These are phyloP conservation scores for Naganishia sp. DNA, from an alignment of 1,284 basidiomycete species.

Conservation along the genomic window DNA sequence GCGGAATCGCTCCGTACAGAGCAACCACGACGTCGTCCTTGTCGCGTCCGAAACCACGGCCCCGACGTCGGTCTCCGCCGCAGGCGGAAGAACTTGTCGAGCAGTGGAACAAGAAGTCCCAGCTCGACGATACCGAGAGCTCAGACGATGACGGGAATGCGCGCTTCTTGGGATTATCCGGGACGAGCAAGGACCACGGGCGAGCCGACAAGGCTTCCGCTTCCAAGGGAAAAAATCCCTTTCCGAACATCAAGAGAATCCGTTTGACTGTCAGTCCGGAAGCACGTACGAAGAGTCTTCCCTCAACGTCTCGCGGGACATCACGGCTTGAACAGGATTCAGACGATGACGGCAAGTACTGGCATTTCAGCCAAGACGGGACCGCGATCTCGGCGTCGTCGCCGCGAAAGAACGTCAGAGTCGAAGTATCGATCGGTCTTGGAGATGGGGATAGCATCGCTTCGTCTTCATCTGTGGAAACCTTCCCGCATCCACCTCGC, in stretches of 20 bases:
- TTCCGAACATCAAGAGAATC: neutral
- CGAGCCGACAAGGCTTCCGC: too few species aligned
- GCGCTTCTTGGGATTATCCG: neutral
- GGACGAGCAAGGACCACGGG: neutral
- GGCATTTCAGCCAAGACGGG: neutral
- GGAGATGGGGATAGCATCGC: constrained; percentile 8
- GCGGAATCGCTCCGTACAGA: neutral
- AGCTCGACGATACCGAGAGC: neutral
- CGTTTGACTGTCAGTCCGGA: neutral
- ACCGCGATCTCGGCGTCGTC: neutral
- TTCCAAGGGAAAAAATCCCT: neutral
- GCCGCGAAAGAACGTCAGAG: neutral
- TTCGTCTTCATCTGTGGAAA: neutral
- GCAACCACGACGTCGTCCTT: neutral
- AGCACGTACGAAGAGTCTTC: neutral
- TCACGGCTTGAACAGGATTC: neutral
- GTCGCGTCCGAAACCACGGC: neutral
- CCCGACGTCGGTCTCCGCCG: too few species aligned
- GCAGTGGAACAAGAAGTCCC: neutral
- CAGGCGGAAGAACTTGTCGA: too few species aligned
- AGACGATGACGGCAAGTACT: too few species aligned
- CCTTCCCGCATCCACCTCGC: too few species aligned
- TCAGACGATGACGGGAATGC: neutral
- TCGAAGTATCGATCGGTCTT: constrained; percentile 4
- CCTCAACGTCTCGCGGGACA: neutral